These are phyloP conservation scores for Tetrahymena malaccensis DNA, from an alignment of 73 alveolate species.

Conservation along the genomic window DNA sequence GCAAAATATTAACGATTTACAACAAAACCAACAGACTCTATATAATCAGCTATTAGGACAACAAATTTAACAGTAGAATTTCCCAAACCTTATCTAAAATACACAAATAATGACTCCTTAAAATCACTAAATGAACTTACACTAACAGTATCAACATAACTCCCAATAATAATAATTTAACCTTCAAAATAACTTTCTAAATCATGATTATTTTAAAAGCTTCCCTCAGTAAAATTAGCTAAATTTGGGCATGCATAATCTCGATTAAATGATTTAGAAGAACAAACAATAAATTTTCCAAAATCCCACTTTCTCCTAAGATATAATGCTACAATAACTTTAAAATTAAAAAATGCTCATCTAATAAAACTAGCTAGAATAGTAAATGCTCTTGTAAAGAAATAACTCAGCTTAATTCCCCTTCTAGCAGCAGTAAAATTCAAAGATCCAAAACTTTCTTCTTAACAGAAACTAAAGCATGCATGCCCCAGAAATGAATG, in stretches of 20 bases:
- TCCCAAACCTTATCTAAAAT: not conserved
- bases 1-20: not conserved
- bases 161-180: not conserved
- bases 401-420: not conserved
- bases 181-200: no score
- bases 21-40: not conserved
- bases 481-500: not conserved
- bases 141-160: not conserved
- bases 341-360: no score
- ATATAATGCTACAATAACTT: not conserved
- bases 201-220: no score
- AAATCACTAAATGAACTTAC: not conserved
- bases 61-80: not conserved
- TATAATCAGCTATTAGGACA: not conserved
- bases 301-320: not conserved
- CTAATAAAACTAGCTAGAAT: not conserved
- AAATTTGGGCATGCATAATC: not conserved
- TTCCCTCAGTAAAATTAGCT: not conserved
- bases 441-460: not conserved
- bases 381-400: not conserved
- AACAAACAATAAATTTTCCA: no score
- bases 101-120: not conserved
- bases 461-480: not conserved
- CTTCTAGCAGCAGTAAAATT: not conserved
- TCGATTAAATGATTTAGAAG: not conserved